Evolutionary conservation across 1,284 basidiomycete species (phyloP), one percentile per base, ranked within the genome.

Genomic region (Apiotrichum gamsii): DNA sequence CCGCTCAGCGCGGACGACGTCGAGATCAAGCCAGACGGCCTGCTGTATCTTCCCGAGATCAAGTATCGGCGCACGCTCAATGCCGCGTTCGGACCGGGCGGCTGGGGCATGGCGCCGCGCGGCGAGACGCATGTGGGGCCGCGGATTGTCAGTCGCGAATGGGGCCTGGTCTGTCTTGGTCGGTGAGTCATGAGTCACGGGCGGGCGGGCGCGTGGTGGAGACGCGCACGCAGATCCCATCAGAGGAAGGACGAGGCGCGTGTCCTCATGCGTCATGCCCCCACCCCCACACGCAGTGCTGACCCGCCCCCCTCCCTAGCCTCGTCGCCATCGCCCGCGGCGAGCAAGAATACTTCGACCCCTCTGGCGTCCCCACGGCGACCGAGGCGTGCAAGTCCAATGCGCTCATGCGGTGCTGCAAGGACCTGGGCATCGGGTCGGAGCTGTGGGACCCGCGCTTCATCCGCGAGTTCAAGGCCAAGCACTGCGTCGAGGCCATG

Each of bases 401-500:
- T 59, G 94, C 94, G 2, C 76, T 98, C 31, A 96, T 97, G 93
- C 79, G 94, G 28, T 97, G 94, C 70, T 95, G 90, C 76, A 98
- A 98, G 69, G 94, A 98, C 65, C 75, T 98, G 29, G 94, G 94
- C 6, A 80, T 98, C 57, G 94, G 94, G 0, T 91, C 88, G 62
- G 94, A 97, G 73, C 82, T 98, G 28, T 98, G 94, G 91, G 94
- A 96, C 65, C 94, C 94, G 25, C 82, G 87, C 1, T 97, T 94
- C 72, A 93, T 97, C 59, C 84, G 90, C 38, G 81, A 87, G 61
- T 98, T 94, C 78, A 97, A 94, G 73, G 73, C 79, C 5, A 81
- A 90, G 64, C 61, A 93, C 63, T 90, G 87, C 61, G 68, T 85
- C 13, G 91, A 96, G 67, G 83, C 91, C 1, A 96, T 85, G 70